These are phyloP conservation scores for Pochonia chlamydosporia DNA, from an alignment of 2,329 filamentous ascomycete genomes.

Conservation along the genomic window DNA sequence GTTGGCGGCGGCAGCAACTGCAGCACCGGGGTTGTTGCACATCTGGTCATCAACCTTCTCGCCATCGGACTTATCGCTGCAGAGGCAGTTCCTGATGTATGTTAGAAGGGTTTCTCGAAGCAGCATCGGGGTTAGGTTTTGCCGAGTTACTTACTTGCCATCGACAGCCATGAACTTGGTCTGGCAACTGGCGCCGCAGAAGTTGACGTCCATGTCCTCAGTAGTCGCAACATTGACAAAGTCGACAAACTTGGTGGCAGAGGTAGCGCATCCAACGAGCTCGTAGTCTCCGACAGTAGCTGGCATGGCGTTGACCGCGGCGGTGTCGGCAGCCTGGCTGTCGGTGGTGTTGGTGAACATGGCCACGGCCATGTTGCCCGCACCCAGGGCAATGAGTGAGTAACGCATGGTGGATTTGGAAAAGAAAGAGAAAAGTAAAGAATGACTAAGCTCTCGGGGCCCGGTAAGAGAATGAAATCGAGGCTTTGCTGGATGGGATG, in stretches of 20 bases:
- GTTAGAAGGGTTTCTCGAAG: neutral
- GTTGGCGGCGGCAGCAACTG: conserved; percentile 15
- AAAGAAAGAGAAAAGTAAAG: conserved; percentile 15
- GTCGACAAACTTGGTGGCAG: conserved; percentile 15
- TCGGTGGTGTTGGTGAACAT: conserved; percentile 10
- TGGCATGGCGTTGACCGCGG: conserved; percentile 12
- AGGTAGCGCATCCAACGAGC: conserved; percentile 21
- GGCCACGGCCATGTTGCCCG: conserved; percentile 23
- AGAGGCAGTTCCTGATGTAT: conserved; percentile 23
- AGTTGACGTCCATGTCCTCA: conserved; percentile 17
- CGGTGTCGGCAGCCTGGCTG: neutral
- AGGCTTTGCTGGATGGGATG: conserved; percentile 19
- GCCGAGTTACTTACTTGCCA: conserved; percentile 14
- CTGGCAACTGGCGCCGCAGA: conserved; percentile 18
- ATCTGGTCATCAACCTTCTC: conserved; percentile 9
- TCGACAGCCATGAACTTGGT: conserved; percentile 20
- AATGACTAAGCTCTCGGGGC: conserved; percentile 22
- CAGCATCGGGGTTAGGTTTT: neutral
- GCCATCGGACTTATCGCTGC: conserved; percentile 11
- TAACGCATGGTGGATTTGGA: conserved; percentile 23
- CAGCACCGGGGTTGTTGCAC: conserved; percentile 26
- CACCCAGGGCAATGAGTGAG: conserved; percentile 22
- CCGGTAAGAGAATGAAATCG: conserved; percentile 22
- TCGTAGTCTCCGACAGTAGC: conserved; percentile 13
- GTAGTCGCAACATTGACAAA: conserved; percentile 14